Evolutionary conservation across 192 early-diverging fungal species (phyloP), one percentile per base, ranked within the genome.

Genomic region (Allomyces macrogynus): DNA sequence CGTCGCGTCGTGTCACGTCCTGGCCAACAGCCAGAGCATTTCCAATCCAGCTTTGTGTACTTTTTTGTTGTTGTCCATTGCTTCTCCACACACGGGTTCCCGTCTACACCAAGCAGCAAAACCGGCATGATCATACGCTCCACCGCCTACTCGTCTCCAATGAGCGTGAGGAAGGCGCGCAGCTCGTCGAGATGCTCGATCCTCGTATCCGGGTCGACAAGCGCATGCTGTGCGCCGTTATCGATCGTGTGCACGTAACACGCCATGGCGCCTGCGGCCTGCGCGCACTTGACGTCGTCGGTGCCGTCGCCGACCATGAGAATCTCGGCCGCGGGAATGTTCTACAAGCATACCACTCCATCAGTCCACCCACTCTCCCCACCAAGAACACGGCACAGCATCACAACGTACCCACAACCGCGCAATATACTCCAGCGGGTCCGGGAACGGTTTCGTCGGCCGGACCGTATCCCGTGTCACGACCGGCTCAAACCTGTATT

Each of bases 271-370:
- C 64, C 64, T 22, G 64, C 64, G 40, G 23, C 27, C 23, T 43
- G 64, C 27, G 64, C 64, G 64, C 32, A 43, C 32, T 43, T 22
- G 18, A 64, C 14, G 64, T 64, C 64, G 27, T 64, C 64, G 64
- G 43, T 20, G 22, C 32, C 23, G 43, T 64, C 64, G 11, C 64
- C 64, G 64, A 64, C 64, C 64, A 64, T 64, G 25, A 64, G 32
- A 10, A 64, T 27, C 16, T 64, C 23, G 24, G 18, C 14, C 22
- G 64, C 14, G 27, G 64, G 64, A 3, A 64, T 11, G 27, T 64
- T 57, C 49, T 57, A 5, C 20, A 5, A 1, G 3, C 16, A 2
- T 3, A 20, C 12, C 12, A 57, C 20, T 3, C 49, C 49, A 57
- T 57, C 16, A n/a, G 49, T 3, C 20, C 49, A 49, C 18, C 18